These are phyloP conservation scores for Podospora anserina DNA, from an alignment of 495 filamentous ascomycete genomes.

Conservation along the genomic window DNA sequence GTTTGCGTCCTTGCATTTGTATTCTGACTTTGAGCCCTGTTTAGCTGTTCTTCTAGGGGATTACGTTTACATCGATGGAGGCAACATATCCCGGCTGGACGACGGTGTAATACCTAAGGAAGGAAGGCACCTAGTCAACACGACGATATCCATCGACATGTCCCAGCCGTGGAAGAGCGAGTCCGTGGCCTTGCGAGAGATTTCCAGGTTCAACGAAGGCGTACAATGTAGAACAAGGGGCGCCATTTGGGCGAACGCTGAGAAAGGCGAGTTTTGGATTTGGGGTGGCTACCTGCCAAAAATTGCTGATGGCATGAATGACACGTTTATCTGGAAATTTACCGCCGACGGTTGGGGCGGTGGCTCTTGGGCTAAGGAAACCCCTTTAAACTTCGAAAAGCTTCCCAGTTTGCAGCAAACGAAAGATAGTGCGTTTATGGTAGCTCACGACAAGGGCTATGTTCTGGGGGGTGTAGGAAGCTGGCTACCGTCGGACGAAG, in stretches of 20 bases:
- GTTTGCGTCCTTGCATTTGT: background rate
- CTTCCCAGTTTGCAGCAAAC: background rate
- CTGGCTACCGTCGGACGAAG: too few relatives aligned
- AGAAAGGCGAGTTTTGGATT: background rate
- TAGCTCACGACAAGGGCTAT: background rate
- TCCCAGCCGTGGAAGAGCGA: background rate
- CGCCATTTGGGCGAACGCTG: background rate
- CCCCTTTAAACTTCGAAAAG: background rate
- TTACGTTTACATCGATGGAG: conserved; percentile 12
- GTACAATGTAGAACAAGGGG: background rate
- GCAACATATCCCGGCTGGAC: conserved; percentile 7
- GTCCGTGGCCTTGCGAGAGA: background rate
- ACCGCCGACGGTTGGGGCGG: background rate
- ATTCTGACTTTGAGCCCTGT: background rate
- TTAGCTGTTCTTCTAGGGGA: conserved; percentile 5
- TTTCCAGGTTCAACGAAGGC: background rate
- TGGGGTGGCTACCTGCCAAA: background rate
- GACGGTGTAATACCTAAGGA: background rate
- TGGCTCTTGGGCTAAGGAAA: background rate
- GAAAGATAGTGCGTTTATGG: background rate
- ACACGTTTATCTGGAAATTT: conserved; percentile 1
- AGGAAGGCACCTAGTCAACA: background rate
- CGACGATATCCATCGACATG: background rate
- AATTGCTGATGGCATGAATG: background rate
- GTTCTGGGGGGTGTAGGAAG: background rate